phyloP scores from a whole-genome alignment of 2,329 filamentous ascomycete genomes.

The Aureobasidium melanogenum region DNA sequence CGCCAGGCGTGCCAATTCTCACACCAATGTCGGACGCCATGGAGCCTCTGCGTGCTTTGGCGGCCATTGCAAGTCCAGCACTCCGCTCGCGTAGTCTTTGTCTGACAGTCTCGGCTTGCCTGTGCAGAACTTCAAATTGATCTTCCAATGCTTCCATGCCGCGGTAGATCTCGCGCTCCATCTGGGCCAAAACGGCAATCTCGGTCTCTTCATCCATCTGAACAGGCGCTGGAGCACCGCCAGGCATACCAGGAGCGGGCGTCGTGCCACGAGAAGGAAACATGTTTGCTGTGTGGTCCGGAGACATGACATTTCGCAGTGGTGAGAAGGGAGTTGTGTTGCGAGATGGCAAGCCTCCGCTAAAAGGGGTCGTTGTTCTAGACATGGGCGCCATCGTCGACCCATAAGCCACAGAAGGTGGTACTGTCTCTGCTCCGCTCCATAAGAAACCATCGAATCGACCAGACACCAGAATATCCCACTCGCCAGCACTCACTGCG shows the following conservation, averaged over 20 bases:
- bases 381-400: conserved; percentile 31
- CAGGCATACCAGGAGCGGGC: conserved; percentile 24
- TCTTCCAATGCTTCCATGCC: conserved; percentile 94
- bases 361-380: conserved; percentile 44
- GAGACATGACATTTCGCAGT: conserved; percentile 20
- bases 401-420: conserved; percentile 24
- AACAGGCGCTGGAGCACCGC: conserved; percentile 50
- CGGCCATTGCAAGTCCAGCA: conserved; percentile 63
- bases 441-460: conserved; percentile 94
- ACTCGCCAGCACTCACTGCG: conserved; percentile 84
- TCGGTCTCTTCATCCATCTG: conserved; percentile 91
- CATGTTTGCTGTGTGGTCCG: conserved; percentile 16
- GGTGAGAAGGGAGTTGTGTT: conserved; percentile 42
- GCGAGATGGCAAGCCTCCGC: conserved; percentile 40
- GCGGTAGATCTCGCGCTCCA: conserved; percentile 85
- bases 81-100: conserved; percentile 71
- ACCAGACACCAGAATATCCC: conserved; percentile 90
- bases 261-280: conserved; percentile 26
- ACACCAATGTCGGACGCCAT: conserved; percentile 36
- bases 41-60: conserved; percentile 51
- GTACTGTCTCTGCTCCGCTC: conserved; percentile 65
- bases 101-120: conserved; percentile 72
- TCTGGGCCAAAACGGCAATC: conserved; percentile 78
- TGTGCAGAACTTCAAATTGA: conserved; percentile 85
- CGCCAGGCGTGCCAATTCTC: conserved; percentile 33